Evolutionary conservation across 495 filamentous ascomycete species (phyloP), one percentile per base, ranked within the genome.

Genomic region (Xeromyces bisporus): DNA sequence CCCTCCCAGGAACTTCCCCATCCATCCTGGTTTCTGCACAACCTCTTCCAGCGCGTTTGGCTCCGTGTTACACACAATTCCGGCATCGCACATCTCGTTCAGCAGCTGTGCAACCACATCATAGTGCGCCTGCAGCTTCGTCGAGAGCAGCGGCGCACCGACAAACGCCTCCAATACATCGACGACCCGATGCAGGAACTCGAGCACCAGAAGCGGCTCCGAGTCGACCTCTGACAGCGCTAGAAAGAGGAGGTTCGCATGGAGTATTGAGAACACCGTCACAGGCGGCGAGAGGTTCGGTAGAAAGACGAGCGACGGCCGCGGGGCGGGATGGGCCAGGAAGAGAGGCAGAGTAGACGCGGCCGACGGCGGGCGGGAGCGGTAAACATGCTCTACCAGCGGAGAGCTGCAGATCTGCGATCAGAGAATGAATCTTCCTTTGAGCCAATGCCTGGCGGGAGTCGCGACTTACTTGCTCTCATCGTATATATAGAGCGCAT

Each of bases 121-220:
- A 48, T 96, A 99, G 50, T 71, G 80, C 18, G 61, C 62, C 51
- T 93, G 83, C 43, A 99, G 75, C 56, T 86, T 93, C 35, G 62
- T 64, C 10, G 83, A 77, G 13, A 93, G 57, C 31, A 99, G 53
- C 2, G 89, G 89, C n/a, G 80, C 68, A 20, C 87, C 87, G 8
- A 96, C 63, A 46, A 94, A 96, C 34, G 94, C 89, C 56, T 99
- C 91, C 12, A 99, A 64, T 3, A 82, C 72, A 63, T 99, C 91
- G 40, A 92, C 72, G 10, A 93, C 71, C 25, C 89, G 75, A 58
- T 96, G 89, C 28, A 99, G 66, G 60, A 96, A 96, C 54, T 96
- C 91, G 32, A 94, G 70, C 14, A 79, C 76, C n/a, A 94, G 69
- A n/a, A 99, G 68, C 13, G 89, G 83, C 47, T 96, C 89, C 35